Conservation (phyloP, 2,329 filamentous ascomycete genomes). For the Chaetoscypha palmicola region DNA sequence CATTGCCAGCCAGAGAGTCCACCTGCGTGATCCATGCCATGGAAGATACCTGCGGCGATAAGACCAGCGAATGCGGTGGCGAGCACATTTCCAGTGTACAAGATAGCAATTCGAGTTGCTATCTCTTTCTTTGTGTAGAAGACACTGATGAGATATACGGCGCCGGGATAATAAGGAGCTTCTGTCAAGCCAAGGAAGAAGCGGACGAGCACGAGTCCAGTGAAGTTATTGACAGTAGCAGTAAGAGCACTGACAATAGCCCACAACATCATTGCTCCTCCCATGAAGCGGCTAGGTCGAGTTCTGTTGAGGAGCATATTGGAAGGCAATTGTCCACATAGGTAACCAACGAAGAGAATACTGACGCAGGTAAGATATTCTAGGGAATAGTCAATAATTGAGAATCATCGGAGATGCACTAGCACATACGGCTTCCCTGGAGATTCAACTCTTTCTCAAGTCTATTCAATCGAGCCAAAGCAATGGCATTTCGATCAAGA, state of each 20-base stretch:
- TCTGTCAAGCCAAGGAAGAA: conserved; percentile 48
- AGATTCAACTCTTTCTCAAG: conserved; percentile 27
- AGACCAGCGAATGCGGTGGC: conserved; percentile 34
- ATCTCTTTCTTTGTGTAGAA: conserved; percentile 41
- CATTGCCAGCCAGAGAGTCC: conserved; percentile 38
- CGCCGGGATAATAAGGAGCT: conserved; percentile 35
- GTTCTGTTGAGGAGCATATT: conserved; percentile 34
- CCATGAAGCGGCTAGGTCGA: conserved; percentile 26
- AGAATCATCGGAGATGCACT: conserved; percentile 1
- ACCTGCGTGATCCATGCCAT: conserved; percentile 31
- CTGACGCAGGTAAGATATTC: conserved; percentile 4
- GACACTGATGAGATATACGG: conserved; percentile 38
- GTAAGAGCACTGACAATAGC: conserved; percentile 38
- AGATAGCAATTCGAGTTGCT: conserved; percentile 30
- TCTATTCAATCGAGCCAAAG: conserved; percentile 18
- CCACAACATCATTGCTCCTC: conserved; percentile 34
- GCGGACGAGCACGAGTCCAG: conserved; percentile 27
- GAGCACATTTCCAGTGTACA: conserved; percentile 34
- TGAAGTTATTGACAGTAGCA: conserved; percentile 31
- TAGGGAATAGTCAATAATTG: background rate
- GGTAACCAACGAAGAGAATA: conserved; percentile 25
- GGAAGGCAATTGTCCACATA: conserved; percentile 33
- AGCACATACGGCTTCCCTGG: conserved; percentile 35
- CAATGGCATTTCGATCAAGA: conserved; percentile 29
- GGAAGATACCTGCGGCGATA: conserved; percentile 32